Evolutionary conservation across 345 rosid genomes (phyloP).

Genomic region (Salix exigua): DNA sequence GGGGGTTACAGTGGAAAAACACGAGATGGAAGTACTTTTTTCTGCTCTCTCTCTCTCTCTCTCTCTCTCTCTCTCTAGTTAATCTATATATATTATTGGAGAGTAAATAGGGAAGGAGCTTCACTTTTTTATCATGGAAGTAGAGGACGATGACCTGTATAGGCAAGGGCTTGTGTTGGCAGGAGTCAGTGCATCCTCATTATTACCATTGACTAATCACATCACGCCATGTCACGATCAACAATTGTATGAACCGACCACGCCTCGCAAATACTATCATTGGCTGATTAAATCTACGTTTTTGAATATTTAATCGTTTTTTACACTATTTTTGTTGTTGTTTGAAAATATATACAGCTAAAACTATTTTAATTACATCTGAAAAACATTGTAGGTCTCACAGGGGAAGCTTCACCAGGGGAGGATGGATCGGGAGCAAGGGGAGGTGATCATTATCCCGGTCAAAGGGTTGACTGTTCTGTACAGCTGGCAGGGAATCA

Average conservation of each 20-base stretch:
- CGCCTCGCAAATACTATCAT: no score
- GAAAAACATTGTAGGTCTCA: no score
- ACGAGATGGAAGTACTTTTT: neutral
- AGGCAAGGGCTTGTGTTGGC: neutral
- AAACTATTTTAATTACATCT: no score
- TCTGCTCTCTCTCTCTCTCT: no score
- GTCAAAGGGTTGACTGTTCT: conserved; percentile 24
- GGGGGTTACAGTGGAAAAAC: neutral
- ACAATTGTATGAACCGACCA: conserved; percentile 1
- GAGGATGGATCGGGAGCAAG: neutral
- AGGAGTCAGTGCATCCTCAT: neutral
- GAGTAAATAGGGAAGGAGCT: neutral
- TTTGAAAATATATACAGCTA: no score
- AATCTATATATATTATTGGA: neutral
- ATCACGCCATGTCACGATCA: conserved; percentile 15
- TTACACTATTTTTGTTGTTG: no score
- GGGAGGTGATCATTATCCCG: neutral
- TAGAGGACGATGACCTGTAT: neutral
- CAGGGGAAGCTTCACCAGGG: no score
- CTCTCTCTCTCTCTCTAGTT: no score
- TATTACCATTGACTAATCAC: conserved; percentile 13
- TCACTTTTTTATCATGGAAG: neutral
- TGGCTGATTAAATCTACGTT: no score
- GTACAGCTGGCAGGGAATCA: conserved; percentile 14
- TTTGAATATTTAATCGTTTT: no score